phyloP scores from a whole-genome alignment of 75 land plant genomes.

The Sequoiadendron giganteum region DNA sequence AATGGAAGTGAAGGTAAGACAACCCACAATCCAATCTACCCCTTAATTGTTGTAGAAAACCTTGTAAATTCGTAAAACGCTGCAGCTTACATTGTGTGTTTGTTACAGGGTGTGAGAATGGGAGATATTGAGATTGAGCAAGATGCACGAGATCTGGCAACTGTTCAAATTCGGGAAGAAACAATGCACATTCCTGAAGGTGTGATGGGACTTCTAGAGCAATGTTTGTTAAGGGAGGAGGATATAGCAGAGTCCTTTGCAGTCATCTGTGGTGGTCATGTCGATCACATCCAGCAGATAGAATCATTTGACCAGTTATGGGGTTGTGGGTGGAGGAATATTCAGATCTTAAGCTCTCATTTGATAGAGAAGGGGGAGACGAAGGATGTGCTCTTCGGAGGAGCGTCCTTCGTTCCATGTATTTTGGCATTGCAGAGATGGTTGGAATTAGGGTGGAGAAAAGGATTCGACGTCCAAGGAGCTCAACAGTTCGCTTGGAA shows the following conservation, averaged over 20 bases:
- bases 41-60: no score
- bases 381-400: slow-evolving; percentile 16
- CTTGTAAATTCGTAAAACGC: no score
- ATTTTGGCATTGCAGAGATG: slow-evolving; percentile 25
- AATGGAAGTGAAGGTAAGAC: no score
- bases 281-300: slow-evolving; percentile 18
- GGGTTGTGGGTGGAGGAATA: slow-evolving; percentile 34
- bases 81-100: no score
- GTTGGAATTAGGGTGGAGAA: slow-evolving; percentile 33
- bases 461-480: slow-evolving; percentile 25
- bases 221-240: not conserved
- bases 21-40: no score
- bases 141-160: not conserved
- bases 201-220: not conserved
- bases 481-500: slow-evolving; percentile 29
- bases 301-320: slow-evolving; percentile 10
- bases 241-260: not conserved
- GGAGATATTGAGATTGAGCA: not conserved
- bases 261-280: slow-evolving; percentile 6
- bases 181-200: not conserved
- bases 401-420: slow-evolving; percentile 21
- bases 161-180: not conserved
- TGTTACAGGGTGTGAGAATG: no score
- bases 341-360: slow-evolving; percentile 12
- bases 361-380: not conserved